Base-by-base conservation (phyloP, 305 asterid species). In the Fraxinus dipetala region DNA sequence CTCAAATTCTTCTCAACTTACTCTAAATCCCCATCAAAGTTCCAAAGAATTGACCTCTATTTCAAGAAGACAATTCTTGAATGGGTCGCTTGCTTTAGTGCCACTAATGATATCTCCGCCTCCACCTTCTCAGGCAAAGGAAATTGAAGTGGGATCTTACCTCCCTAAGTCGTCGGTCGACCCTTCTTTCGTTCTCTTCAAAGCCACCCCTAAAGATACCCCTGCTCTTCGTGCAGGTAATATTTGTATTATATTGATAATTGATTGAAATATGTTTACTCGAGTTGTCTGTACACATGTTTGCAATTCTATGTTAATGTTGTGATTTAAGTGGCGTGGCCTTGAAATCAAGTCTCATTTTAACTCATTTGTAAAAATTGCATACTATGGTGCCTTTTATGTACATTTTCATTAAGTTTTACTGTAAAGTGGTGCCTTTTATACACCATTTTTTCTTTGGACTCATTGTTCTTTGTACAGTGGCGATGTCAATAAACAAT, bases 151-250 rank as follows among this genome's bases (percentile, higher is more conserved):
- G 63, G 99, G 98, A 6, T 80, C 97, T 11, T 96, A 87, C 88
- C 90, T 96, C 24, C 99, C 98, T 54, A 89, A 89, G 0, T 91
- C 94, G 16, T 89, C 95, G 1, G 28, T 80, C 79, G 88, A 94
- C 88, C 94, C 95, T 5, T 88, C 97, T 48, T 96, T 96, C 87
- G 98, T 96, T 24, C 88, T 93, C 83, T 96, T 93, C 89, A 85
- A 91, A 65, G 99, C 99, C 80, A 89, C 97, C 36, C 56, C 91
- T 0, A 93, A 92, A 80, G 98, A 96, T 87, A 96, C 99, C 77
- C 98, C 99, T 82, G 98, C 99, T 72, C 98, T 95, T 72, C 99
- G 99, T 85, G 98, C 98, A 83, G 99, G 99, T 96, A 92, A 82
- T 79, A 26, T 32, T 18, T 14, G 22, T 43, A 51, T 43, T 32